Conservation (phyloP, 1,284 basidiomycete species). For the Athelia sp. region DNA sequence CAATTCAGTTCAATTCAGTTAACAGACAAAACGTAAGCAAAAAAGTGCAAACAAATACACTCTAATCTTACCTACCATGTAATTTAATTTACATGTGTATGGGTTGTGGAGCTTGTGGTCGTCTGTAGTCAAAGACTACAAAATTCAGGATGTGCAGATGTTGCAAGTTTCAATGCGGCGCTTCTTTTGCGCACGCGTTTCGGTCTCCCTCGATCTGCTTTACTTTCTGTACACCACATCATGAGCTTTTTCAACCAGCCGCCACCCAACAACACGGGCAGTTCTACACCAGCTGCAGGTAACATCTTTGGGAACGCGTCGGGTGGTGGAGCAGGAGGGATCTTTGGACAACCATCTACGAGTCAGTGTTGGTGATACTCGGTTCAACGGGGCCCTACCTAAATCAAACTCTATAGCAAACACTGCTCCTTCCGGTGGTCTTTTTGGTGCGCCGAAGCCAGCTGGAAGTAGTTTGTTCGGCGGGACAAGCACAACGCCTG, state of each 20-base stretch:
- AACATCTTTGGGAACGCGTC: background rate
- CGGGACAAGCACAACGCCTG: constrained; percentile 2
- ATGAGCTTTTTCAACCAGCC: background rate
- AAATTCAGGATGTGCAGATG: no score
- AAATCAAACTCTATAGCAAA: constrained; percentile 12
- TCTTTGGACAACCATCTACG: background rate
- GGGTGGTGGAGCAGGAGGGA: background rate
- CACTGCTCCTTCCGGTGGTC: constrained; percentile 9
- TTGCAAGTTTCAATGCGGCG: no score
- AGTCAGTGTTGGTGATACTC: background rate
- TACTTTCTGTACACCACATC: background rate
- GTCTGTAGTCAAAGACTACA: no score
- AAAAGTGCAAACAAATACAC: no score
- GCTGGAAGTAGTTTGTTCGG: background rate
- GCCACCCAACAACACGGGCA: background rate
- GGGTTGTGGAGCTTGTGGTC: no score
- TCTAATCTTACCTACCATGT: no score
- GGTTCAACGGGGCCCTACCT: background rate
- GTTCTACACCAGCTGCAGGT: background rate
- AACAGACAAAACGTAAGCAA: no score
- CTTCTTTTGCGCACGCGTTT: no score
- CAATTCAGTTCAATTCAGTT: no score
- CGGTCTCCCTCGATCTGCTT: no score
- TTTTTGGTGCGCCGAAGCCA: constrained; percentile 14
- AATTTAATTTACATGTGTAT: no score